Evolutionary conservation across 2,329 filamentous ascomycete genomes (phyloP), one percentile per base, ranked within the genome.

Genomic region (Ophiocordyceps unilateralis): DNA sequence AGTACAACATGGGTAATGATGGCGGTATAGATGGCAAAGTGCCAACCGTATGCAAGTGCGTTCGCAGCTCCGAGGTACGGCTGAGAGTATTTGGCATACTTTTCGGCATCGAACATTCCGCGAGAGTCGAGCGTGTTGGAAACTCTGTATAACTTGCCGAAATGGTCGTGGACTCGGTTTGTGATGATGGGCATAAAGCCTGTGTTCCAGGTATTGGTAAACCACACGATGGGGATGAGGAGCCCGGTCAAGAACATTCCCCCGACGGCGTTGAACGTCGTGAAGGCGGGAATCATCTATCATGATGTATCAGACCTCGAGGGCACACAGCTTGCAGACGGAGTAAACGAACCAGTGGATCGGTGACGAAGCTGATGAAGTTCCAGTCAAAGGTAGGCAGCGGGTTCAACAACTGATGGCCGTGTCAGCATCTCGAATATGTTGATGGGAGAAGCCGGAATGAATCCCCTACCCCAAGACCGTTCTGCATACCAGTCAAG

Each of bases 221-320:
- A 82, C 60, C 76, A 78, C 9, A 81, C 53, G 22, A 60, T 71
- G 2, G 72, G 55, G 14, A 75, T 62, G 14, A 80, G 60, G 59
- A 72, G 69, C 50, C 69, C 67, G 38, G 67, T 71, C 28, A 72
- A 48, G 12, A 76, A 63, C 41, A 72, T 66, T 24, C 76, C 76
- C 39, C 77, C 58, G 47, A 78, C 63, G 20, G 70, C 73, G 55
- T 82, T 82, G 43, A 75, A 63, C 38, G 77, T 78, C 23, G 71
- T 72, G 58, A 76, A 71, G 52, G 69, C 70, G 4, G 70, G 69
- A 8, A 68, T 61, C 61, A 68, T 67, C 32, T 26, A 9, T 26
- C 24, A 12, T 26, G 4, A n/a, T 34, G 32, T 9, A 17, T n/a
- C n/a, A n/a, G n/a, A n/a, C n/a, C n/a, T n/a, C n/a, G n/a, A n/a